Percentiles rank a stretch among this genome's conserved stretches.
These are phyloP conservation scores for Sclerotinia glacialis DNA, from an alignment of 2,329 filamentous ascomycete species.

Conservation along the genomic window DNA sequence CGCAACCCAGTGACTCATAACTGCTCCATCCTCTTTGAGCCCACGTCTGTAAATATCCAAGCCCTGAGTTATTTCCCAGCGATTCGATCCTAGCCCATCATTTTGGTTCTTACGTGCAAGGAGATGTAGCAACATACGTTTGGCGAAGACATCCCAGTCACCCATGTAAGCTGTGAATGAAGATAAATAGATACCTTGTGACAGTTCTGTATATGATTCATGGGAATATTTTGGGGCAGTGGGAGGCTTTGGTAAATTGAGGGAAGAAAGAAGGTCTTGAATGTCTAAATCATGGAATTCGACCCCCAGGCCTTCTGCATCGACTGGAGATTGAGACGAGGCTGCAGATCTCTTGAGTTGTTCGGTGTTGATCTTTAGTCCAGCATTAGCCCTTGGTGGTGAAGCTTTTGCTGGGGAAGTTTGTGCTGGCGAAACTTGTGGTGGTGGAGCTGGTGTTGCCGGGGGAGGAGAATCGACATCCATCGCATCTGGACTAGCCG, in stretches of 20 bases:
- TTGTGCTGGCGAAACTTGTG: not conserved
- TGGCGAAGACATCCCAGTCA: constrained; percentile 52
- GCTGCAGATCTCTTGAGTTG: constrained; percentile 49
- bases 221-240: constrained; percentile 39
- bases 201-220: constrained; percentile 42
- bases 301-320: constrained; percentile 32
- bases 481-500: constrained; percentile 57
- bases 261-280: constrained; percentile 52
- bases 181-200: constrained; percentile 46
- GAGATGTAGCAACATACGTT: constrained; percentile 56
- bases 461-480: constrained; percentile 57
- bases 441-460: not conserved
- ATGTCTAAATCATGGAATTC: constrained; percentile 47
- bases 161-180: constrained; percentile 55
- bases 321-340: constrained; percentile 26
- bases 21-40: constrained; percentile 61
- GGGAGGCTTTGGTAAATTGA: constrained; percentile 51
- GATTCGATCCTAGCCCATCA: constrained; percentile 37
- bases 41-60: constrained; percentile 58
- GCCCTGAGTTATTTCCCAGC: constrained; percentile 46
- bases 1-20: constrained; percentile 58
- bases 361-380: constrained; percentile 53
- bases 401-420: constrained; percentile 27
- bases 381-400: constrained; percentile 54
- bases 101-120: constrained; percentile 48